Evolutionary conservation across 140 eudicot genomes (phyloP).

Genomic region (Flaveria floridana): DNA sequence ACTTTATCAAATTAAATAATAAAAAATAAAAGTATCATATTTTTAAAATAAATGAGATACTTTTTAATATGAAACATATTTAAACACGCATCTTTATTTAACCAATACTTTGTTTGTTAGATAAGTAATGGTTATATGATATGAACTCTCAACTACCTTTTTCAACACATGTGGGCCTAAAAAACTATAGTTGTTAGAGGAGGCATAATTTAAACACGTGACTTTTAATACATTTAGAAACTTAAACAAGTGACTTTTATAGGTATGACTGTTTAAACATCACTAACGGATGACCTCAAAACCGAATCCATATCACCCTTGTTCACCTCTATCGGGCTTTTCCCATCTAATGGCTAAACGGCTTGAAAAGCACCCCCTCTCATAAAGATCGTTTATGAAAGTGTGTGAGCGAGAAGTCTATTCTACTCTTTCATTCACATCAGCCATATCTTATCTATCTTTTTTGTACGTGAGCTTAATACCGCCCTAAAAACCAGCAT

Average conservation of each 20-base stretch:
- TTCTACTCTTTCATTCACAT: no score
- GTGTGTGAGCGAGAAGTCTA: no score
- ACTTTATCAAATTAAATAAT: neutral
- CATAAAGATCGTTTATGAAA: no score
- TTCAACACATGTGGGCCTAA: neutral
- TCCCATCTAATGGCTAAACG: no score
- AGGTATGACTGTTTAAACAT: neutral
- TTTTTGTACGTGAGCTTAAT: no score
- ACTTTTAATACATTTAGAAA: no score
- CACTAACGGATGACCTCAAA: no score
- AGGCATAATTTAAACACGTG: neutral
- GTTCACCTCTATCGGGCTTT: no score
- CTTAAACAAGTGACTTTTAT: neutral
- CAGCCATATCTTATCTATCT: no score
- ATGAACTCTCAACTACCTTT: constrained; percentile 5
- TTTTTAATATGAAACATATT: neutral
- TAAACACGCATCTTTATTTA: neutral
- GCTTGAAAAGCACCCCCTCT: no score
- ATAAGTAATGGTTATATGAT: neutral
- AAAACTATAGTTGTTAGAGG: neutral
- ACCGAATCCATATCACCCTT: no score
- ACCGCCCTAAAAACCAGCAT: no score
- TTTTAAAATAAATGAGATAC: neutral
- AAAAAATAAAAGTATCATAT: neutral
- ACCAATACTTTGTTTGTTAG: neutral